Conservation (phyloP, 2,329 filamentous ascomycete species). For the Dactylellina cionopaga region DNA sequence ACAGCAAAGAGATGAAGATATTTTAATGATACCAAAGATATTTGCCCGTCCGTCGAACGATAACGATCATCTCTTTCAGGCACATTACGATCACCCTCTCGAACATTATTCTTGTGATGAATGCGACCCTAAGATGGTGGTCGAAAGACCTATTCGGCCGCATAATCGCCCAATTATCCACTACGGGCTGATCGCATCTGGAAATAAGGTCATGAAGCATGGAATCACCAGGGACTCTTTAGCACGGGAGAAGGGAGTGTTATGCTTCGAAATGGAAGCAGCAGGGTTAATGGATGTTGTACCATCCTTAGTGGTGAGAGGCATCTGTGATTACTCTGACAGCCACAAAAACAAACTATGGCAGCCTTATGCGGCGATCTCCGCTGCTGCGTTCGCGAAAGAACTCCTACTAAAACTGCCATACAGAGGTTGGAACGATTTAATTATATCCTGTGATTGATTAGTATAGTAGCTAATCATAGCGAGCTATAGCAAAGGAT, state of each 20-base stretch:
- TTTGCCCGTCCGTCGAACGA: background rate
- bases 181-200: slow-evolving; percentile 14
- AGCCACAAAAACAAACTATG: slow-evolving; percentile 59
- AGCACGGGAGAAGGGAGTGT: background rate
- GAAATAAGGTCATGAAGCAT: slow-evolving; percentile 41
- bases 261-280: slow-evolving; percentile 59
- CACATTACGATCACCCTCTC: slow-evolving; percentile 7
- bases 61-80: background rate
- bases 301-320: slow-evolving; percentile 61
- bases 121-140: background rate
- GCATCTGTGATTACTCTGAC: slow-evolving; percentile 63
- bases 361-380: slow-evolving; percentile 56
- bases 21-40: background rate
- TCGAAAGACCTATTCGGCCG: background rate
- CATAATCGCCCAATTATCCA: slow-evolving; percentile 12
- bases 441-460: too few relatives aligned
- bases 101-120: background rate
- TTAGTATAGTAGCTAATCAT: too few relatives aligned
- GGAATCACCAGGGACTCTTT: slow-evolving; percentile 33
- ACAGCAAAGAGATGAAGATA: background rate
- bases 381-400: slow-evolving; percentile 58
- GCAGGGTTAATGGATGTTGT: slow-evolving; percentile 52
- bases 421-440: background rate
- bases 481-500: too few relatives aligned
- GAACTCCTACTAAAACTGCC: slow-evolving; percentile 32